A percentile compares a stretch with the other conserved stretches of the same genome.
phyloP scores from a whole-genome alignment of 768 basidiomycete genomes.

The Mycena floridula region DNA sequence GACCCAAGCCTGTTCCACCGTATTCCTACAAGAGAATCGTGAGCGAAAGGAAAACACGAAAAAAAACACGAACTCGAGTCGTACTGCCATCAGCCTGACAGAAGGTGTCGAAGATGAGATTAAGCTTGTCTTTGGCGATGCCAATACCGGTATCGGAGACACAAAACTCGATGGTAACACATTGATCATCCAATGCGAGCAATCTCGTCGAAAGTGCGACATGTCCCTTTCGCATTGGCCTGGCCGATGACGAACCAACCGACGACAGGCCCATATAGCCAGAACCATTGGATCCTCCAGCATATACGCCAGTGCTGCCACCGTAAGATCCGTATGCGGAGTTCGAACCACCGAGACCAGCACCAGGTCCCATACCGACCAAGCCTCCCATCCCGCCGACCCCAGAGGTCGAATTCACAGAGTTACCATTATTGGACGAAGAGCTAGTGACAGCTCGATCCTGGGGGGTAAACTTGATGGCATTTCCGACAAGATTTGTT shows the following conservation, averaged over 20 bases:
- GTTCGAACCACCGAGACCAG: not conserved
- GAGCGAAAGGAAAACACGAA: slow-evolving; percentile 7
- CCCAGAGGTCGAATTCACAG: not conserved
- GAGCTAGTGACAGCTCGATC: slow-evolving; percentile 27
- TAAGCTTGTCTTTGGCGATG: slow-evolving; percentile 96
- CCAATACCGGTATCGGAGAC: slow-evolving; percentile 98
- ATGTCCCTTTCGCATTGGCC: slow-evolving; percentile 59
- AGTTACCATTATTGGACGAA: not conserved
- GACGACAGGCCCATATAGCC: not conserved
- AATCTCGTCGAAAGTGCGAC: slow-evolving; percentile 86
- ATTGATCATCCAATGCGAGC: slow-evolving; percentile 71
- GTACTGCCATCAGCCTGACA: slow-evolving; percentile 99
- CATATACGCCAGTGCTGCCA: too few relatives aligned
- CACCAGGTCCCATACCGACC: not conserved
- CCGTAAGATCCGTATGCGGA: too few relatives aligned
- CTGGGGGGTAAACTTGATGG: slow-evolving; percentile 96
- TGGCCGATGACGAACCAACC: not conserved
- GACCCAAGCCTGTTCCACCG: slow-evolving; percentile 92
- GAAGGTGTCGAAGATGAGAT: slow-evolving; percentile 98
- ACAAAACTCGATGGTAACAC: slow-evolving; percentile 92
- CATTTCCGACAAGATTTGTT: slow-evolving; percentile 92
- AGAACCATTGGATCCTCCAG: too few relatives aligned
- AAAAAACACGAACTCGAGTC: slow-evolving; percentile 58
- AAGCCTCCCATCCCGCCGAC: not conserved
- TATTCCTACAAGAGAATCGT: slow-evolving; percentile 59